phyloP scores from a whole-genome alignment of 192 early-diverging fungal species.

The Coemansia sp. region DNA sequence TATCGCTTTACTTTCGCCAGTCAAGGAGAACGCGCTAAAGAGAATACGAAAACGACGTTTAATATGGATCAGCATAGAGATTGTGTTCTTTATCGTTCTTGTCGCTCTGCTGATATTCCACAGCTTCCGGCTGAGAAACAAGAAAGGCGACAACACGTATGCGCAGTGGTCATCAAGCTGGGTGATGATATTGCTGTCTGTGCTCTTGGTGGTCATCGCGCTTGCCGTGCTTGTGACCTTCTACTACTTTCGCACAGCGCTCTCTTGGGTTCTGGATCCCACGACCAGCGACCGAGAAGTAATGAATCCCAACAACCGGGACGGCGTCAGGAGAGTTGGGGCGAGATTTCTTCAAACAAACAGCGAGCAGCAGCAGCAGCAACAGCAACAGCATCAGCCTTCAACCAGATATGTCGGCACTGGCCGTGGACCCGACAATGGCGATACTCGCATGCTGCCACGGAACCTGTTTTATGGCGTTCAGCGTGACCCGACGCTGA shows the following conservation, averaged over 20 bases:
- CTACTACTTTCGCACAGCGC: constrained; percentile 43
- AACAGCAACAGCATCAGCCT: constrained; percentile 2
- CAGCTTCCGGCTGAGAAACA: constrained; percentile 41
- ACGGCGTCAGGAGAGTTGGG: constrained; percentile 4
- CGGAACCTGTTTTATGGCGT: constrained; percentile 5
- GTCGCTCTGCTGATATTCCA: constrained; percentile 45
- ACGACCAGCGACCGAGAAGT: constrained; percentile 33
- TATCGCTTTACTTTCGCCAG: constrained; percentile 14
- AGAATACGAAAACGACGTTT: constrained; percentile 20
- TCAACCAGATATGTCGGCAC: neutral
- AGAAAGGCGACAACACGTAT: constrained; percentile 34
- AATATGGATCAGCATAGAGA: constrained; percentile 33
- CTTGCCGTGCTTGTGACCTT: constrained; percentile 40
- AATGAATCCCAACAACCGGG: constrained; percentile 10
- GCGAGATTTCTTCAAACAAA: constrained; percentile 13
- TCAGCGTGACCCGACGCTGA: constrained; percentile 4
- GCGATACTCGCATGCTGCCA: neutral
- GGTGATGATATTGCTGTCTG: constrained; percentile 51
- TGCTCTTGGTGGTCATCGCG: constrained; percentile 39
- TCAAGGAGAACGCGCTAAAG: constrained; percentile 29
- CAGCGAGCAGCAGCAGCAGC: neutral
- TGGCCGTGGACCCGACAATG: neutral
- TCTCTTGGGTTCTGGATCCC: constrained; percentile 35
- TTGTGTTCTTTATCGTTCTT: constrained; percentile 29
- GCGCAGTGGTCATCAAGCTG: constrained; percentile 53